phyloP scores from a whole-genome alignment of 805 yeast genomes.

The Metschnikowia lunata region DNA sequence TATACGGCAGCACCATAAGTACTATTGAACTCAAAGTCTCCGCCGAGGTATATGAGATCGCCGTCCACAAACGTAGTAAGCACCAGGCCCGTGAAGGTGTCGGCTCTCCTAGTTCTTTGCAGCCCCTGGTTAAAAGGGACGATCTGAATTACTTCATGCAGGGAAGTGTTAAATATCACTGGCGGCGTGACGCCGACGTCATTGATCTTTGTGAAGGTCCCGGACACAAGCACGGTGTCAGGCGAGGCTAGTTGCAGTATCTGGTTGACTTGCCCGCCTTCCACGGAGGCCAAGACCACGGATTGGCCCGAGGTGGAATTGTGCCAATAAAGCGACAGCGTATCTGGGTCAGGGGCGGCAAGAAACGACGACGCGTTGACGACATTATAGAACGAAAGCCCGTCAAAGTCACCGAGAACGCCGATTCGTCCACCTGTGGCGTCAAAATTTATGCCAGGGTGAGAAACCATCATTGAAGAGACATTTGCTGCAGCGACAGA shows the following conservation, averaged over 20 bases:
- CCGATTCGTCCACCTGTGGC: conserved; percentile 15
- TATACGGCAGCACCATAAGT: conserved; percentile 63
- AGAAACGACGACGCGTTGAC: conserved; percentile 16
- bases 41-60: conserved; percentile 70
- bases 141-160: conserved; percentile 21
- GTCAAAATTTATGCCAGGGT: conserved; percentile 14
- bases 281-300: conserved; percentile 23
- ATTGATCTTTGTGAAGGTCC: conserved; percentile 35
- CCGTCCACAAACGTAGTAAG: conserved; percentile 36
- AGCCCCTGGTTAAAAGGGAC: conserved; percentile 11
- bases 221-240: conserved; percentile 30
- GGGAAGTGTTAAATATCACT: conserved; percentile 31
- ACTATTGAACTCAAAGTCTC: conserved; percentile 54
- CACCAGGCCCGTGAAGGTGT: conserved; percentile 27
- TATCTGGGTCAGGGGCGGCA: conserved; percentile 4
- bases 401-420: conserved; percentile 16
- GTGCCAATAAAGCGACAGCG: conserved; percentile 13
- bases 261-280: conserved; percentile 29
- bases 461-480: conserved; percentile 2
- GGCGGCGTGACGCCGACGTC: conserved; percentile 26
- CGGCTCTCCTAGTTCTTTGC: conserved; percentile 13
- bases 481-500: background rate
- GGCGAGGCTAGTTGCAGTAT: conserved; percentile 20
- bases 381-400: conserved; percentile 15
- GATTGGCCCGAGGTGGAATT: conserved; percentile 11